Evolutionary conservation across 805 yeast species (phyloP), one percentile per base, ranked within the genome.

Genomic region (Brettanomyces naardenensis): DNA sequence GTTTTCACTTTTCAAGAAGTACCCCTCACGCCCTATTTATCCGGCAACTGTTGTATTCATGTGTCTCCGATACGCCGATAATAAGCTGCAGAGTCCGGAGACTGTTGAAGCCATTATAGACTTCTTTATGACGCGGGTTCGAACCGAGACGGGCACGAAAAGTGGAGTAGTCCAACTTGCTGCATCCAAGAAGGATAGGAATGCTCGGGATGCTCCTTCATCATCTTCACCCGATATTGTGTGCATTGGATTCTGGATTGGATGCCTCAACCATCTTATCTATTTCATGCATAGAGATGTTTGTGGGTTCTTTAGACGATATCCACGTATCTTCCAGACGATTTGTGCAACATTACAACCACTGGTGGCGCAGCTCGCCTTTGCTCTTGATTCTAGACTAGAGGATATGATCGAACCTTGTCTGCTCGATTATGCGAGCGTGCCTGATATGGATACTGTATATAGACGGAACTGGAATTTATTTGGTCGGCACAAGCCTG

Each of bases 241-340:
- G 14, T 53, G 70, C 29, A 69, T 80, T 44, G 80, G 95, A 36
- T 90, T 87, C 56, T 92, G 97, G 97, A 71, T 92, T 27, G 78
- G 95, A 4, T 80, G 83, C 19, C 55, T 83, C 32, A 83, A 84
- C 42, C 78, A 84, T 46, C 61, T 90, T 36, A 79, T 81, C 51
- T 90, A 82, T 56, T 90, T 86, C 58, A 53, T 90, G 25, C 64
- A 75, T 31, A 76, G 83, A 43, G 92, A 82, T 51, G 80, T 75
- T 11, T 54, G 61, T 26, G 58, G 62, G 0, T 68, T 80, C 37
- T 78, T 75, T 54, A 50, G 56, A 18, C 62, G 61, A 34, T 72
- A 77, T 43, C 87, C 89, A 2, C 53, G 60, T 13, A 61, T 78
- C 22, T 54, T 83, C 35, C 87, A 80, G 50, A 86, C 78, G 35